Percentiles rank a stretch among this genome's conserved stretches.
phyloP scores from a whole-genome alignment of 2,329 filamentous ascomycete species.

The Zymoseptoria pseudotritici region DNA sequence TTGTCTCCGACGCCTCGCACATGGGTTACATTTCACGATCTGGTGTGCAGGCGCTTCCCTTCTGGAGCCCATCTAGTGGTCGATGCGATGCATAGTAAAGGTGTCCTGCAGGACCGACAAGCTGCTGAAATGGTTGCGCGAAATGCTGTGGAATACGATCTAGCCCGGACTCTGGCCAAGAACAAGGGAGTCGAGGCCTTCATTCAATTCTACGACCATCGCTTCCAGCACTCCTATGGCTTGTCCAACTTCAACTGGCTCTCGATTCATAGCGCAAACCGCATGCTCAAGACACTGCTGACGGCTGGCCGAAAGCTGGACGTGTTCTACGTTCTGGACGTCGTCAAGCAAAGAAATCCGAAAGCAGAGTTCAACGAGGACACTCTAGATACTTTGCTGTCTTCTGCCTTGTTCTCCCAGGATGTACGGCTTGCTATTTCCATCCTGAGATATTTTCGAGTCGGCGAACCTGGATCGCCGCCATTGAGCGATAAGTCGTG shows the following conservation, averaged over 20 bases:
- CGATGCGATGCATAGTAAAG: conserved; percentile 18
- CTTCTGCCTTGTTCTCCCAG: conserved; percentile 7
- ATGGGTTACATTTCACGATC: conserved; percentile 20
- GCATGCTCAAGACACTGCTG: conserved; percentile 19
- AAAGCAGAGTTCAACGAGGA: conserved; percentile 6
- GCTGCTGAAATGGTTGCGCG: conserved; percentile 7
- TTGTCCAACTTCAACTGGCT: conserved; percentile 19
- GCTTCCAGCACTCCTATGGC: conserved; percentile 1
- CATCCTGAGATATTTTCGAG: conserved; percentile 11
- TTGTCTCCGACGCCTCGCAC: conserved; percentile 14
- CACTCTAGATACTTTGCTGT: conserved; percentile 23
- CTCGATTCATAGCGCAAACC: conserved; percentile 13
- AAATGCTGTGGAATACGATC: conserved; percentile 9
- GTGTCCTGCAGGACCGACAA: conserved; percentile 13
- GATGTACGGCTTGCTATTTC: conserved; percentile 14
- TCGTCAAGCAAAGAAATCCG: conserved; percentile 6
- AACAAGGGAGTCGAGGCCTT: conserved; percentile 12
- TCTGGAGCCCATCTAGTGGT: conserved; percentile 9
- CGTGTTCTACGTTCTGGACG: conserved; percentile 15
- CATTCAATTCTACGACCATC: conserved; percentile 13
- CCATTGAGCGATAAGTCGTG: conserved; percentile 12
- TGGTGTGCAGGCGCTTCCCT: conserved; percentile 13
- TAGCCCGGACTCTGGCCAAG: conserved; percentile 11
- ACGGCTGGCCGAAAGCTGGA: conserved; percentile 15
- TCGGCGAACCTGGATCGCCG: conserved; percentile 7